phyloP scores from a whole-genome alignment of 2,329 filamentous ascomycete genomes.

The Stagonosporopsis rhizophila region DNA sequence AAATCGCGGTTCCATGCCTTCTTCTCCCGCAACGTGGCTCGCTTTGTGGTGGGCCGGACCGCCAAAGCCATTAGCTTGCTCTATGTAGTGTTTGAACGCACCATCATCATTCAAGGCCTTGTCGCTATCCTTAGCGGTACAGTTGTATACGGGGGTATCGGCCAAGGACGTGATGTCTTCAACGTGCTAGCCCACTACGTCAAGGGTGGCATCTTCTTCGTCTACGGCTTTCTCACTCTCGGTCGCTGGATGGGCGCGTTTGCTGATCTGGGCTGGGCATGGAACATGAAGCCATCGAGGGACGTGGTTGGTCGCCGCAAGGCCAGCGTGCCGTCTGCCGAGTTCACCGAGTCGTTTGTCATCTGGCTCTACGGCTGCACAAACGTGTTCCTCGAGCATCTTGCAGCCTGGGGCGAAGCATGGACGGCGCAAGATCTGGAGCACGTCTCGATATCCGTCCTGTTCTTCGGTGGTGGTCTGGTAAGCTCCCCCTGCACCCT shows the following conservation, averaged over 20 bases:
- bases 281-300: slow-evolving; percentile 78
- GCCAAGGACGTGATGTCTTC: slow-evolving; percentile 74
- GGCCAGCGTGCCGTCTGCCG: slow-evolving; percentile 71
- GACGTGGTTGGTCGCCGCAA: slow-evolving; percentile 68
- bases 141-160: slow-evolving; percentile 81
- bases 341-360: slow-evolving; percentile 87
- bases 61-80: slow-evolving; percentile 65
- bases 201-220: slow-evolving; percentile 95
- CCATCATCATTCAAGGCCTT: slow-evolving; percentile 80
- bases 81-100: slow-evolving; percentile 75
- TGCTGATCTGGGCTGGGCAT: slow-evolving; percentile 90
- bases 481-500: slow-evolving; percentile 58
- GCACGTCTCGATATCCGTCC: slow-evolving; percentile 88
- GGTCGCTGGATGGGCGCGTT: slow-evolving; percentile 92
- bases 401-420: slow-evolving; percentile 71
- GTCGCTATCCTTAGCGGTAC: slow-evolving; percentile 74
- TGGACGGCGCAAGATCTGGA: slow-evolving; percentile 87
- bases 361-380: slow-evolving; percentile 90
- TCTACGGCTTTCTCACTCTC: slow-evolving; percentile 85
- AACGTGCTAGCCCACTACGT: slow-evolving; percentile 91
- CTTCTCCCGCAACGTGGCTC: slow-evolving; percentile 62
- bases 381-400: slow-evolving; percentile 92
- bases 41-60: slow-evolving; percentile 61
- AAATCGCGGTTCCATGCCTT: slow-evolving; percentile 59
- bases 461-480: slow-evolving; percentile 92